Conservation (phyloP, 2,329 filamentous ascomycete genomes). For the Huntiella omanensis region DNA sequence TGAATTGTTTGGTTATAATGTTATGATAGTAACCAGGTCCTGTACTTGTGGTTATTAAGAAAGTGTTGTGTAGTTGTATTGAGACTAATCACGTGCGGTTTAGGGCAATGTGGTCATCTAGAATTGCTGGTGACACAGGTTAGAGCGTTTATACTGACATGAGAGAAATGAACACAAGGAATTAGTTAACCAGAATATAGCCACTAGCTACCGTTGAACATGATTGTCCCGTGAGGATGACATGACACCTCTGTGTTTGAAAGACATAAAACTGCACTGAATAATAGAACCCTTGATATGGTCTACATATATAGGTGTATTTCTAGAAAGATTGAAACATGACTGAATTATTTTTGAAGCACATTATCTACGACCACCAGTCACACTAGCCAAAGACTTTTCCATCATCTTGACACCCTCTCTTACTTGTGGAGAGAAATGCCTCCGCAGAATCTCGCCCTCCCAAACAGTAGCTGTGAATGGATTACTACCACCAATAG, state of each 20-base stretch:
- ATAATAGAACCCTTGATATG: neutral
- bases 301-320: neutral
- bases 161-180: neutral
- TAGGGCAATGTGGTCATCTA: too few relatives aligned
- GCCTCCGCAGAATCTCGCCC: constrained; percentile 64
- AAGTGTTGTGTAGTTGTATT: too few relatives aligned
- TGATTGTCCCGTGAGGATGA: neutral
- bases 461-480: constrained; percentile 88
- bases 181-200: neutral
- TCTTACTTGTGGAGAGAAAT: constrained; percentile 74
- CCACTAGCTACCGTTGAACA: neutral
- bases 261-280: neutral
- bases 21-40: too few relatives aligned
- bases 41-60: too few relatives aligned
- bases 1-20: too few relatives aligned
- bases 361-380: constrained; percentile 3
- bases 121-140: too few relatives aligned
- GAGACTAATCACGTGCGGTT: too few relatives aligned
- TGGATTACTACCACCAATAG: constrained; percentile 73
- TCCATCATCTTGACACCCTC: constrained; percentile 54
- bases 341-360: neutral
- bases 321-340: neutral
- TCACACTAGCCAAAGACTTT: constrained; percentile 33
- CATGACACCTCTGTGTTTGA: neutral
- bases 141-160: too few relatives aligned